phyloP scores from a whole-genome alignment of 106 monocot species.

The Dioscorea zingiberensis region DNA sequence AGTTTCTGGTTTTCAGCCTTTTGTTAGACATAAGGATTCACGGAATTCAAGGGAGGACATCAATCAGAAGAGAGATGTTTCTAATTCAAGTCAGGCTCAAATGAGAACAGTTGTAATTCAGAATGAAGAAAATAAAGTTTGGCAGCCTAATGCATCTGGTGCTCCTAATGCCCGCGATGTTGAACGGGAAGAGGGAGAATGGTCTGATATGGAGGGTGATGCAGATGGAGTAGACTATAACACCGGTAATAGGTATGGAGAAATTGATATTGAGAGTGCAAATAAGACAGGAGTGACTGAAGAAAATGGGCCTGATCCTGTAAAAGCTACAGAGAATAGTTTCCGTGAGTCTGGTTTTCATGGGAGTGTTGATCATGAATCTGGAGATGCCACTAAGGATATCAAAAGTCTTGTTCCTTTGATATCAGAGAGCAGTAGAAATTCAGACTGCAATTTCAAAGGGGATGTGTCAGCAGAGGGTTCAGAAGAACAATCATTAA shows the following conservation, averaged over 20 bases:
- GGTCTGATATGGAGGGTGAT: conserved; percentile 58
- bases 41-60: conserved; percentile 20
- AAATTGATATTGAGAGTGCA: conserved; percentile 7
- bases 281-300: conserved; percentile 20
- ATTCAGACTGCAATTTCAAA: conserved; percentile 30
- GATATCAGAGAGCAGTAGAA: conserved; percentile 23
- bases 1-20: conserved; percentile 87
- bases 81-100: conserved; percentile 5
- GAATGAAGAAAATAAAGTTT: conserved; percentile 12
- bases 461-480: conserved; percentile 34
- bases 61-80: conserved; percentile 16
- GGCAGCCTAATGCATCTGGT: not conserved
- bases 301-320: conserved; percentile 20
- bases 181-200: conserved; percentile 96
- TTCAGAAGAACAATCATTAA: conserved; percentile 23
- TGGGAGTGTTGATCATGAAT: conserved; percentile 21
- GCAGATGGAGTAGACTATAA: conserved; percentile 16
- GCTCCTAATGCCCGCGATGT: conserved; percentile 15
- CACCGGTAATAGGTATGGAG: conserved; percentile 26
- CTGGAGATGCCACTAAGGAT: conserved; percentile 18
- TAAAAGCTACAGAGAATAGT: conserved; percentile 9
- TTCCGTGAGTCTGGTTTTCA: conserved; percentile 18
- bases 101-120: too few species aligned
- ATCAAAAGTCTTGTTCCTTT: not conserved
- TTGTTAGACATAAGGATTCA: conserved; percentile 53